A percentile compares a stretch with the other conserved stretches of the same genome.
Evolutionary conservation across 306 rosid species (phyloP).

Genomic region (Hippophae gyantsensis): DNA sequence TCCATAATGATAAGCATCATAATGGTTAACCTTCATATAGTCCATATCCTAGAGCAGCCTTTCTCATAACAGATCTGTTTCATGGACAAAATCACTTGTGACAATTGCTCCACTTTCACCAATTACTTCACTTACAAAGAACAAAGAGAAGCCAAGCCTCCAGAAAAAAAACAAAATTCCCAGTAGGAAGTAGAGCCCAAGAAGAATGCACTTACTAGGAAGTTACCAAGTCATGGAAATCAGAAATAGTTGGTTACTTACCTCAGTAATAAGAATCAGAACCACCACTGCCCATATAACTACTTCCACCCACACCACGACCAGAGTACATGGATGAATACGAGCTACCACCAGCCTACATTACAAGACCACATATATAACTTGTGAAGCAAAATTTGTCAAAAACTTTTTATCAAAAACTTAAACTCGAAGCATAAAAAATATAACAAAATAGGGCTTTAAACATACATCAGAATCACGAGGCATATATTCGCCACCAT

Average conservation of each 20-base stretch:
- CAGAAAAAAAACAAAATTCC: slow-evolving; percentile 24
- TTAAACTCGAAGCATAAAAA: not conserved
- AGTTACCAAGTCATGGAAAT: not conserved
- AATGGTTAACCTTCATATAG: slow-evolving; percentile 41
- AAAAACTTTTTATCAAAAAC: not conserved
- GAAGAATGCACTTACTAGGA: not conserved
- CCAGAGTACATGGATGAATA: slow-evolving; percentile 71
- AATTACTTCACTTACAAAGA: slow-evolving; percentile 31
- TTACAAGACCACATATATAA: slow-evolving; percentile 2
- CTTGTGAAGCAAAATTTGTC: not conserved
- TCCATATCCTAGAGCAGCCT: slow-evolving; percentile 58
- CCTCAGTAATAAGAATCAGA: slow-evolving; percentile 90
- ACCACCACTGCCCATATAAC: slow-evolving; percentile 70
- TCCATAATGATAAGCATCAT: slow-evolving; percentile 41
- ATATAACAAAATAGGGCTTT: not conserved
- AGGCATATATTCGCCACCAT: slow-evolving; percentile 63
- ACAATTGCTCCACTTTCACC: slow-evolving; percentile 53
- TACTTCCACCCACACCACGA: slow-evolving; percentile 64
- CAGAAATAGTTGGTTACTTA: slow-evolving; percentile 16
- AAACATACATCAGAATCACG: slow-evolving; percentile 79
- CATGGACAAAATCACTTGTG: slow-evolving; percentile 65
- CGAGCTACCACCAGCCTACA: slow-evolving; percentile 71
- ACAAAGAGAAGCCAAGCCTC: slow-evolving; percentile 35
- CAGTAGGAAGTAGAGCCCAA: slow-evolving; percentile 13
- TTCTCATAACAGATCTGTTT: slow-evolving; percentile 61